Conservation (phyloP, 768 basidiomycete species). For the Macrocybe gigantea region DNA sequence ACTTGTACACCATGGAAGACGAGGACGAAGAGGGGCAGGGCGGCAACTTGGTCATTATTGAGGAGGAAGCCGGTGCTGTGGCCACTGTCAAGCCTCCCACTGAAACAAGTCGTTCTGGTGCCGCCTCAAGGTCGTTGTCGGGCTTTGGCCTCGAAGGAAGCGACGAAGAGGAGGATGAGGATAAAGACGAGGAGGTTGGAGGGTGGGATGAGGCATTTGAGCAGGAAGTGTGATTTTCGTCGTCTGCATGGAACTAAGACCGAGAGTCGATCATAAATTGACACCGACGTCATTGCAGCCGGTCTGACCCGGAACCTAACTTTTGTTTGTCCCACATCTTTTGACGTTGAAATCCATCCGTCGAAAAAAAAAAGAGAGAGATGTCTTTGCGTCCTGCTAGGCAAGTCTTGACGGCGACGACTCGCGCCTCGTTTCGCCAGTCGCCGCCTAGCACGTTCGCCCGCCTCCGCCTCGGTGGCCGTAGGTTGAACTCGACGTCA, state of each 20-base stretch:
- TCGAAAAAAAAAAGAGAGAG: too few species aligned
- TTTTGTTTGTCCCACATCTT: too few species aligned
- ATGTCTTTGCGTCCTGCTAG: too few species aligned
- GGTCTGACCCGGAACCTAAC: too few species aligned
- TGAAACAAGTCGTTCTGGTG: slow-evolving; percentile 16
- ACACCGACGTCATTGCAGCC: too few species aligned
- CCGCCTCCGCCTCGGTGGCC: too few species aligned
- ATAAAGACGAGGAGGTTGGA: slow-evolving; percentile 43
- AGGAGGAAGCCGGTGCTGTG: slow-evolving; percentile 38
- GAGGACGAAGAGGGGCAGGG: slow-evolving; percentile 34
- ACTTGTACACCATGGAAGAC: slow-evolving; percentile 35
- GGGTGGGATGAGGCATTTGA: slow-evolving; percentile 58
- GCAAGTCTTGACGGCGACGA: too few species aligned
- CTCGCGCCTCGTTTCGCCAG: too few species aligned
- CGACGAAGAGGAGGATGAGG: slow-evolving; percentile 37
- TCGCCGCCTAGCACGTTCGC: too few species aligned
- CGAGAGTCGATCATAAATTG: too few species aligned
- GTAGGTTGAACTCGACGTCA: slow-evolving; percentile 12
- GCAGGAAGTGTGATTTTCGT: slow-evolving; percentile 51
- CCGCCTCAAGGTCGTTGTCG: slow-evolving; percentile 6
- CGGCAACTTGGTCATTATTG: slow-evolving; percentile 29
- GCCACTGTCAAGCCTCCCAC: slow-evolving; percentile 14
- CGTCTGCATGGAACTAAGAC: too few species aligned
- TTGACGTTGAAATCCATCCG: too few species aligned
- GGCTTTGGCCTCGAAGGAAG: slow-evolving; percentile 23